phyloP scores from a whole-genome alignment of 2,329 filamentous ascomycete genomes.

The Colletotrichum chrysophilum region DNA sequence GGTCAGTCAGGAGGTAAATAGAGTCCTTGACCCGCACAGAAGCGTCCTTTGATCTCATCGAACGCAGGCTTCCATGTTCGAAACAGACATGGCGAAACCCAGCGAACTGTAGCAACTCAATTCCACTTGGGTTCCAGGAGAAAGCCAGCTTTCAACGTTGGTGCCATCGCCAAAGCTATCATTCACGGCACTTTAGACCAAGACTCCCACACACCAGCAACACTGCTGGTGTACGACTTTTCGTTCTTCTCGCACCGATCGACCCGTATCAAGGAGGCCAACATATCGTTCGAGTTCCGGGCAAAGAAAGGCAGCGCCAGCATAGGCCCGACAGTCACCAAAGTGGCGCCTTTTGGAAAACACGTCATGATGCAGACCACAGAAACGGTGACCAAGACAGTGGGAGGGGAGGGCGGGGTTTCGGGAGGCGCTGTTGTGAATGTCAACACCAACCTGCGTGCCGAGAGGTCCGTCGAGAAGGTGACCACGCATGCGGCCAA shows the following conservation, averaged over 20 bases:
- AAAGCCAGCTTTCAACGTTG: neutral
- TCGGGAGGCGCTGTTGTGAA: neutral
- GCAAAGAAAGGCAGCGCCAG: neutral
- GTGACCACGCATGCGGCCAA: neutral
- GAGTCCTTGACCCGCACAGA: neutral
- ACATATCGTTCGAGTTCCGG: neutral
- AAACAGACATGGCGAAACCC: neutral
- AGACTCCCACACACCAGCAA: neutral
- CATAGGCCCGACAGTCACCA: neutral
- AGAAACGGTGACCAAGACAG: neutral
- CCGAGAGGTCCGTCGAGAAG: neutral
- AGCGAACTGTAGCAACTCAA: neutral
- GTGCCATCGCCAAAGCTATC: neutral
- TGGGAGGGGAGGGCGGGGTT: neutral
- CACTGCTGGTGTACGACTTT: neutral
- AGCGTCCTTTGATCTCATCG: accelerated
- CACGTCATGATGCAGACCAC: neutral
- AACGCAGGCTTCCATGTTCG: neutral
- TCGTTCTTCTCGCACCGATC: neutral
- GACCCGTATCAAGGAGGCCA: neutral
- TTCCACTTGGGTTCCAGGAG: neutral
- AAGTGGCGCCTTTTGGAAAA: neutral
- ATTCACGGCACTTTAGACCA: neutral
- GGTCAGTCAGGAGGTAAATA: neutral
- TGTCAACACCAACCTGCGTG: neutral